phyloP scores from a whole-genome alignment of 2,329 filamentous ascomycete species.

The Saccharata proteae region DNA sequence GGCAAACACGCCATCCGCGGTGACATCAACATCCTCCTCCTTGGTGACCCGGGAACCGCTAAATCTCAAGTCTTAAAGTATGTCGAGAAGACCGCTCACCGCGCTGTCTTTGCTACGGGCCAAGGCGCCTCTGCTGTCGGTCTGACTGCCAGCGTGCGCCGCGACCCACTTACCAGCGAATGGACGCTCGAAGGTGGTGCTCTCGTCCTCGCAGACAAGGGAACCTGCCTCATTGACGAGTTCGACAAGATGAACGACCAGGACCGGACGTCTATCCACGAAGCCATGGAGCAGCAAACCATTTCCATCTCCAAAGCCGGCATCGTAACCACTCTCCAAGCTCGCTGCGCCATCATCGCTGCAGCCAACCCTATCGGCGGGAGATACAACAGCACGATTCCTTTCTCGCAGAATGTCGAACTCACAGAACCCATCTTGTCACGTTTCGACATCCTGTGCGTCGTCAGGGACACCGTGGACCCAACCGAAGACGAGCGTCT shows the following conservation, averaged over 20 bases:
- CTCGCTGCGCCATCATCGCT: slow-evolving; percentile 89
- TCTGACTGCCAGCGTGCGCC: slow-evolving; percentile 92
- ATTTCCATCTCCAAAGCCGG: slow-evolving; percentile 98
- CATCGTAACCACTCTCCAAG: slow-evolving; percentile 94
- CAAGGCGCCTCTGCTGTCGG: slow-evolving; percentile 96
- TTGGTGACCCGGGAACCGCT: slow-evolving; percentile 94
- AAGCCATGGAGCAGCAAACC: slow-evolving; percentile 99
- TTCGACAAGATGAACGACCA: slow-evolving; percentile 99
- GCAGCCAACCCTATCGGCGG: slow-evolving; percentile 94
- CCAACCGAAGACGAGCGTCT: slow-evolving; percentile 85
- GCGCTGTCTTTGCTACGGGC: slow-evolving; percentile 96
- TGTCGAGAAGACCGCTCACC: slow-evolving; percentile 89
- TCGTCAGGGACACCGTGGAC: slow-evolving; percentile 91
- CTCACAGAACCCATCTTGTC: slow-evolving; percentile 94
- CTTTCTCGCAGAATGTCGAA: slow-evolving; percentile 93
- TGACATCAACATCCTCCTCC: slow-evolving; percentile 92
- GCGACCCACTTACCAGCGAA: slow-evolving; percentile 81
- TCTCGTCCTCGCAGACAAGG: slow-evolving; percentile 94
- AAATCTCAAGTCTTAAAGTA: slow-evolving; percentile 97
- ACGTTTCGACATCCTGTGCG: slow-evolving; percentile 94
- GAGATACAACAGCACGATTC: slow-evolving; percentile 90
- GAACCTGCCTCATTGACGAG: slow-evolving; percentile 96
- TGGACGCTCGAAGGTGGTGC: slow-evolving; percentile 97
- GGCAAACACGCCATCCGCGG: slow-evolving; percentile 85
- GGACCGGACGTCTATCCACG: slow-evolving; percentile 93